These are phyloP conservation scores for Penicillium thymicola DNA, from an alignment of 2,329 filamentous ascomycete species.

Conservation along the genomic window DNA sequence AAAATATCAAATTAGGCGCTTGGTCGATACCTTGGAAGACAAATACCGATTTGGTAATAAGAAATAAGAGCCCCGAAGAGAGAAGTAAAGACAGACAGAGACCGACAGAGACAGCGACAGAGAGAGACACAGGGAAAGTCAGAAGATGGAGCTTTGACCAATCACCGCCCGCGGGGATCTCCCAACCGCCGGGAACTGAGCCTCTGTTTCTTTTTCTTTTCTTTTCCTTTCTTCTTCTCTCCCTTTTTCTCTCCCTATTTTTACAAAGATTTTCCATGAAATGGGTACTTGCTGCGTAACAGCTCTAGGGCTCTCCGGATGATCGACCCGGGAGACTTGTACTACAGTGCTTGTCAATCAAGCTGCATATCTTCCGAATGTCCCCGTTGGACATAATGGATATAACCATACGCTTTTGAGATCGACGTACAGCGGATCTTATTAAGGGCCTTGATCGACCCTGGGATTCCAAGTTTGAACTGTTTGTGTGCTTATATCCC, in stretches of 20 bases:
- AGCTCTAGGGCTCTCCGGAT: constrained; percentile 16
- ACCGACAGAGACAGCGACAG: constrained; percentile 8
- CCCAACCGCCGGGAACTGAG: constrained; percentile 1
- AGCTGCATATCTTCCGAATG: constrained; percentile 31
- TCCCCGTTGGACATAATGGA: constrained; percentile 25
- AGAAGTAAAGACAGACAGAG: background rate
- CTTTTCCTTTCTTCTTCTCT: background rate
- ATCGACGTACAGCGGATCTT: constrained; percentile 14
- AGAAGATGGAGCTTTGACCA: constrained; percentile 17
- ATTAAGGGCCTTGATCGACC: constrained; percentile 9
- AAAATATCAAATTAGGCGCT: background rate
- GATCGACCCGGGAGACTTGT: constrained; percentile 29
- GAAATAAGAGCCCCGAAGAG: background rate
- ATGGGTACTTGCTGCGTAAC: background rate
- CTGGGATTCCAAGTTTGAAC: constrained; percentile 7
- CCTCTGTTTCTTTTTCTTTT: background rate
- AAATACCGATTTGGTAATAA: background rate
- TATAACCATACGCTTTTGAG: constrained; percentile 10
- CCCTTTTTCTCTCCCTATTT: background rate
- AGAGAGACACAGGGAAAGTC: constrained; percentile 2
- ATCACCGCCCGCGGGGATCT: constrained; percentile 10
- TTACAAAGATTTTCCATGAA: background rate
- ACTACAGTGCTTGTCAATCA: constrained; percentile 28
- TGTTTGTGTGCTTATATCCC: constrained; percentile 24
- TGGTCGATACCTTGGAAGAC: background rate